Evolutionary conservation across 768 basidiomycete genomes (phyloP).

Genomic region (Leccinum variicolor): DNA sequence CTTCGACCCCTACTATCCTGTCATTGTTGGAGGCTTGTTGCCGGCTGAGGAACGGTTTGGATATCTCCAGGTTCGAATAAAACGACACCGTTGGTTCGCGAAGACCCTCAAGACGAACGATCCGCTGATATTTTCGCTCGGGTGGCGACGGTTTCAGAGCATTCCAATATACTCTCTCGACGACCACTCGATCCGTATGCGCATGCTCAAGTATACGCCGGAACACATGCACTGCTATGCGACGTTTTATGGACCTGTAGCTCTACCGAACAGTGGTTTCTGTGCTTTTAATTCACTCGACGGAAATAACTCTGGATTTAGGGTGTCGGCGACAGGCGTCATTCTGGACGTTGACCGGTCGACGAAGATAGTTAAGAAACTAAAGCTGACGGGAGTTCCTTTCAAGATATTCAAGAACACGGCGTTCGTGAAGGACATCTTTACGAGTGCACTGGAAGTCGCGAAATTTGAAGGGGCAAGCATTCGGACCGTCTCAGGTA

Average conservation of each 20-base stretch:
- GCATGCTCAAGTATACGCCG: conserved; percentile 99
- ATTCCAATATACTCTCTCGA: conserved; percentile 95
- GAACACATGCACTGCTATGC: conserved; percentile 99
- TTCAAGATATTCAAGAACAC: conserved; percentile 99
- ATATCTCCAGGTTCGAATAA: conserved; percentile 92
- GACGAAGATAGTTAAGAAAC: conserved; percentile 95
- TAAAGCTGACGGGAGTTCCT: conserved; percentile 93
- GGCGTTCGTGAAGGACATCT: conserved; percentile 98
- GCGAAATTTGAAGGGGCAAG: conserved; percentile 99
- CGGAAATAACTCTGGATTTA: conserved; percentile 69
- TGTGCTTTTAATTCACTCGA: conserved; percentile 91
- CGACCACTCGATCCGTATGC: conserved; percentile 97
- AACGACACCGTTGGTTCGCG: conserved; percentile 92
- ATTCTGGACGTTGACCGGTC: conserved; percentile 92
- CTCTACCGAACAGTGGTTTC: conserved; percentile 92
- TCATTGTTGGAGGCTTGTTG: conserved; percentile 89
- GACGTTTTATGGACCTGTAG: conserved; percentile 92
- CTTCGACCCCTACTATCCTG: conserved; percentile 89
- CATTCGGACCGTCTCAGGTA: conserved; percentile 91
- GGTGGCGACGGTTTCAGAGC: conserved; percentile 96
- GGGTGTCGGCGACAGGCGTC: conserved; percentile 91
- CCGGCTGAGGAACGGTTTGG: conserved; percentile 90
- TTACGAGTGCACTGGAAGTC: conserved; percentile 87
- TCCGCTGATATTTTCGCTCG: conserved; percentile 93
- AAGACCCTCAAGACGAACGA: conserved; percentile 95